A percentile compares a stretch with the other conserved stretches of the same genome.
These are phyloP conservation scores for Purpureocillium lavendulum DNA, from an alignment of 2,329 filamentous ascomycete species.

Conservation along the genomic window DNA sequence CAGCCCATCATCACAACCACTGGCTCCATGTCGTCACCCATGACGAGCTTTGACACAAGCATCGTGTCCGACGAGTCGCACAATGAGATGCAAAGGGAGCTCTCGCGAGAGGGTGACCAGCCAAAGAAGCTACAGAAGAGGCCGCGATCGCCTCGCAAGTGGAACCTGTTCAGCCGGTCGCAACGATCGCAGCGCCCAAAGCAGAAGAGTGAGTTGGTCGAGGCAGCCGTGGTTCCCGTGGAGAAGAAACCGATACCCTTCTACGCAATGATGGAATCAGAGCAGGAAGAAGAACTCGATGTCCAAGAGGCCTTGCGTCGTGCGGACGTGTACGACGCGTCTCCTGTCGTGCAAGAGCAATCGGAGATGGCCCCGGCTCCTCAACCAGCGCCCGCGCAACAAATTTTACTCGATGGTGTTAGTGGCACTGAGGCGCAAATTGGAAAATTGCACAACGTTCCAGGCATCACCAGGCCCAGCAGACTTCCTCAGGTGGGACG, in stretches of 20 bases:
- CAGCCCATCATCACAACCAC: constrained; percentile 42
- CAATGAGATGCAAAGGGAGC: constrained; percentile 28
- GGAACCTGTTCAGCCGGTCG: constrained; percentile 55
- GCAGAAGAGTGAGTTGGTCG: constrained; percentile 28
- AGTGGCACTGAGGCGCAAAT: too few species aligned
- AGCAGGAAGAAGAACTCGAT: constrained; percentile 41
- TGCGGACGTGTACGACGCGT: constrained; percentile 28
- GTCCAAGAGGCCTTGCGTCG: constrained; percentile 40
- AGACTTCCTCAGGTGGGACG: constrained; percentile 74
- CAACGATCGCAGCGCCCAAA: constrained; percentile 32
- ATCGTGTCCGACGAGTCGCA: constrained; percentile 50
- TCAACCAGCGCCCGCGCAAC: too few species aligned
- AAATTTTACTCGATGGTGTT: too few species aligned
- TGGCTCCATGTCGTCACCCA: constrained; percentile 35
- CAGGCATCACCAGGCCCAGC: constrained; percentile 27
- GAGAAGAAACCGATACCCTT: constrained; percentile 47
- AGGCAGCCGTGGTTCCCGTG: constrained; percentile 38
- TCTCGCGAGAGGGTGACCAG: constrained; percentile 19
- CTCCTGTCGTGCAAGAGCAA: constrained; percentile 3
- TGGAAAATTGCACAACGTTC: too few species aligned
- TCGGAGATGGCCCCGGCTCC: too few species aligned
- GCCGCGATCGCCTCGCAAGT: constrained; percentile 47
- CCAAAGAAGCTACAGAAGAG: constrained; percentile 48
- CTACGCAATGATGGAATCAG: constrained; percentile 54
- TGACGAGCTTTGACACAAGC: constrained; percentile 49